Evolutionary conservation across 2,329 filamentous ascomycete species (phyloP).

Genomic region (Dactylellina sp.): DNA sequence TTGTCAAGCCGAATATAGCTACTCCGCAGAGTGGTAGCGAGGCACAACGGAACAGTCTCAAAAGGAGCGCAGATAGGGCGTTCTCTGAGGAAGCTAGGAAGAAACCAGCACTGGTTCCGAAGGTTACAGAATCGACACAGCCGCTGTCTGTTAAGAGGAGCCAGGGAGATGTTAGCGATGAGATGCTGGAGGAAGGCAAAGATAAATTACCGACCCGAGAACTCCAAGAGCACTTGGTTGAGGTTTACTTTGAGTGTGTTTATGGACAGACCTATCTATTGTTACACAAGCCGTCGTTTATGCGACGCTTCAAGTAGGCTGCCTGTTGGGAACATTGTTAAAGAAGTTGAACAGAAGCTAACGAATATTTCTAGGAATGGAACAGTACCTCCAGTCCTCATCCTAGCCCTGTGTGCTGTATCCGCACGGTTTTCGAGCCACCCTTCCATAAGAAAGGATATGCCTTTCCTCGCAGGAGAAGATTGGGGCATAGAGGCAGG

Average conservation of each 20-base stretch:
- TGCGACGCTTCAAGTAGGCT: slow-evolving; percentile 80
- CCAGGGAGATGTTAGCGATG: slow-evolving; percentile 65
- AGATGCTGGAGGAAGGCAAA: slow-evolving; percentile 81
- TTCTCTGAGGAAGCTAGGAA: slow-evolving; percentile 71
- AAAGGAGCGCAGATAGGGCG: slow-evolving; percentile 85
- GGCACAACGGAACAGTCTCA: slow-evolving; percentile 70
- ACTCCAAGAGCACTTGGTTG: slow-evolving; percentile 90
- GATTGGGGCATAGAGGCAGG: slow-evolving; percentile 89
- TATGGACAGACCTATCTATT: slow-evolving; percentile 96
- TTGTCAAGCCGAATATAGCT: slow-evolving; percentile 82
- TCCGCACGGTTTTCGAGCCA: slow-evolving; percentile 95
- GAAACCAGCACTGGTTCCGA: slow-evolving; percentile 51
- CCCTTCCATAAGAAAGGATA: slow-evolving; percentile 77
- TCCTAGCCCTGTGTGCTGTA: slow-evolving; percentile 93
- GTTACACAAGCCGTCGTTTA: slow-evolving; percentile 96
- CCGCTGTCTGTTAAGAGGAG: slow-evolving; percentile 47
- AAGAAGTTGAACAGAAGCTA: slow-evolving; percentile 53
- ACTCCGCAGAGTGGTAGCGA: slow-evolving; percentile 69
- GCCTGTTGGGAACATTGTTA: not conserved
- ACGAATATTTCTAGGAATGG: slow-evolving; percentile 70
- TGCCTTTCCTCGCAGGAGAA: slow-evolving; percentile 90
- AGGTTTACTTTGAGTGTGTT: slow-evolving; percentile 94
- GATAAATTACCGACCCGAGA: slow-evolving; percentile 86
- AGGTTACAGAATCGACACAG: slow-evolving; percentile 47
- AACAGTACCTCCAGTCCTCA: slow-evolving; percentile 85